Evolutionary conservation across 148 eudicot species (phyloP), one percentile per base, ranked within the genome.

Genomic region (Camellia japonica): DNA sequence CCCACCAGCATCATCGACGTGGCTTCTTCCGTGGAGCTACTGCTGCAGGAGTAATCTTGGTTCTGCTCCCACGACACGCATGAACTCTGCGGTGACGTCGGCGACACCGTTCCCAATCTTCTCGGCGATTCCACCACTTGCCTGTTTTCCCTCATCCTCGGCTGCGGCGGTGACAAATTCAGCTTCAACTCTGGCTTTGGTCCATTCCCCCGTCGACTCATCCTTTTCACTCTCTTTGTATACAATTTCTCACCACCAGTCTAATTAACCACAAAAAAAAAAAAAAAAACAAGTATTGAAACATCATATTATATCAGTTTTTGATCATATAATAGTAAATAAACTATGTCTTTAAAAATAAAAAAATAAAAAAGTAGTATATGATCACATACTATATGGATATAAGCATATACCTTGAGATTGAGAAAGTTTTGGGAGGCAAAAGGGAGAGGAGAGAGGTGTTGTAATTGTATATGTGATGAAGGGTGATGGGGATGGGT

Each of bases 1-100:
- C 97, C 97, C 47, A 86, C 94, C 52, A 92, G 83, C 68, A 90
- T 88, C 94, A 92, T 92, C 2, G 92, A 83, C 15, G 91, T 82
- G 0, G 87, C 79, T 55, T 86, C 88, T 30, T 30, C 38, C 38
- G 38, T 30, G 4, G 91, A 86, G 85, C 88, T 87, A 5, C 54
- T 78, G 85, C 88, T 87, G 7, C 54, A 75, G 56, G 83, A 77
- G 84, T 77, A 75, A 1, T 85, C 84, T 23, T 77, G 82, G 78
- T 78, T 83, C 16, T 63, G 19, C 83, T 93, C 97, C 20, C 90
- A 86, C 2, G 92, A 88, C 38, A 92, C 83, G 71, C 96, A 90
- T 30, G 93, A 89, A 82, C 91, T 89, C 43, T 84, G 84, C 30
- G 90, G 93, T 0, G 91, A 91, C 8, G 79, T 74, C 7, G 90